phyloP scores from a whole-genome alignment of 768 basidiomycete genomes.

The Pleurotus tuoliensis region DNA sequence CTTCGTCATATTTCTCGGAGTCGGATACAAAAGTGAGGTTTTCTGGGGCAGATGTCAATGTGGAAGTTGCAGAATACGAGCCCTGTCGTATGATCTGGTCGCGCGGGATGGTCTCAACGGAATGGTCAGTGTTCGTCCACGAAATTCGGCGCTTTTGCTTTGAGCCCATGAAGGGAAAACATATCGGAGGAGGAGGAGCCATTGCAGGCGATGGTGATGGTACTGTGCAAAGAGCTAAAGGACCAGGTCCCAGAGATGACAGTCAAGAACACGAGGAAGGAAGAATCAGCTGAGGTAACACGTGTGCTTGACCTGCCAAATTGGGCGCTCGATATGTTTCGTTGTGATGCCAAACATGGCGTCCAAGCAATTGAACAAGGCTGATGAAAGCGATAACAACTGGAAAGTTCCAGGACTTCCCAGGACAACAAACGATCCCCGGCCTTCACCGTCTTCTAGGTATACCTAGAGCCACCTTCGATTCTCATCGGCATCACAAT shows the following conservation, averaged over 20 bases:
- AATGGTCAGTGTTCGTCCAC: slow-evolving; percentile 28
- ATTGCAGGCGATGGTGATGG: slow-evolving; percentile 31
- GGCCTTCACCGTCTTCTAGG: not conserved
- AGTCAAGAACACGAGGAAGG: slow-evolving; percentile 10
- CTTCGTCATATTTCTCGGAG: slow-evolving; percentile 56
- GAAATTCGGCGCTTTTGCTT: slow-evolving; percentile 47
- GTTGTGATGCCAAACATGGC: not conserved
- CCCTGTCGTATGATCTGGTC: slow-evolving; percentile 35
- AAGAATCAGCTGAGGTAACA: slow-evolving; percentile 20
- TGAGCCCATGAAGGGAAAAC: slow-evolving; percentile 53
- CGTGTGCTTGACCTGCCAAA: slow-evolving; percentile 16
- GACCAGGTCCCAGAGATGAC: slow-evolving; percentile 20
- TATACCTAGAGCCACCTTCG: not conserved
- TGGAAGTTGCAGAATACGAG: slow-evolving; percentile 41
- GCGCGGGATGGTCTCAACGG: slow-evolving; percentile 16
- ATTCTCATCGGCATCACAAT: not conserved
- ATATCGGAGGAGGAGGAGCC: slow-evolving; percentile 55
- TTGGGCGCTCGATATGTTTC: slow-evolving; percentile 4
- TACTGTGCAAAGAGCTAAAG: slow-evolving; percentile 11
- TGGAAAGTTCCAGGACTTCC: too few species aligned
- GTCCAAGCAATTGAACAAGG: too few species aligned
- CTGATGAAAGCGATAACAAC: too few species aligned
- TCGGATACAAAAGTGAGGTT: slow-evolving; percentile 57
- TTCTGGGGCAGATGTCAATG: slow-evolving; percentile 37
- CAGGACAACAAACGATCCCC: too few species aligned